Evolutionary conservation across 495 filamentous ascomycete genomes (phyloP).

Genomic region (Mycothermus thermophilus): DNA sequence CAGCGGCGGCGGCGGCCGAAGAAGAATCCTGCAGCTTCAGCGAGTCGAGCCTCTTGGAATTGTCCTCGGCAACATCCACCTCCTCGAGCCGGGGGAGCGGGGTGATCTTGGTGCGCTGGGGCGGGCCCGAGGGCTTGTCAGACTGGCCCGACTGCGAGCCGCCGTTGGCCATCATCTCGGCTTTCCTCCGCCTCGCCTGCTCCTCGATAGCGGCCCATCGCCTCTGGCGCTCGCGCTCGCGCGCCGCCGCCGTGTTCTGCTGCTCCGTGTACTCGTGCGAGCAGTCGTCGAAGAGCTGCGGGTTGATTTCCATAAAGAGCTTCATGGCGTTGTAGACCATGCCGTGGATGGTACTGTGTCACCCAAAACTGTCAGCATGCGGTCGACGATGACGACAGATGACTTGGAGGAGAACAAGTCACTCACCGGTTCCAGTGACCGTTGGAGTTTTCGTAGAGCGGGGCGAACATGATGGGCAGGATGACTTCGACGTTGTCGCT

Average conservation of each 20-base stretch:
- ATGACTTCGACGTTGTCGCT: constrained; percentile 99
- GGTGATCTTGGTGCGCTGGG: constrained; percentile 20
- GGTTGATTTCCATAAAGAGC: constrained; percentile 99
- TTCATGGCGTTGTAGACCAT: constrained; percentile 99
- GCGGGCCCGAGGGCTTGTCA: no score
- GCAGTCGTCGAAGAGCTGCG: constrained; percentile 95
- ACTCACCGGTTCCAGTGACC: constrained; percentile 95
- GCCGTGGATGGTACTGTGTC: constrained; percentile 81
- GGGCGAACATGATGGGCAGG: constrained; percentile 97
- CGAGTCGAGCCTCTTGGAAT: constrained; percentile 68
- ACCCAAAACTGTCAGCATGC: no score
- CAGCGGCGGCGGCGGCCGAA: constrained; percentile 23
- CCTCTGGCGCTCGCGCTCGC: constrained; percentile 58
- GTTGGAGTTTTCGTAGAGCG: constrained; percentile 97
- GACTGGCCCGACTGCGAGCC: no score
- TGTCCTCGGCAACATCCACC: constrained; percentile 67
- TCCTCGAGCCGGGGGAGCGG: constrained; percentile 43
- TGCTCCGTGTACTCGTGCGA: constrained; percentile 96
- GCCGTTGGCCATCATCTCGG: no score
- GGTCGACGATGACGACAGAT: neutral
- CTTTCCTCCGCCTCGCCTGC: constrained; percentile 50
- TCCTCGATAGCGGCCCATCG: constrained; percentile 81
- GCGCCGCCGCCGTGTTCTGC: constrained; percentile 72
- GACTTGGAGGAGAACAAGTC: neutral
- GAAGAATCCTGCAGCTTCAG: constrained; percentile 61